Percentiles rank a stretch among this genome's conserved stretches.
phyloP scores from a whole-genome alignment of 108 stramenopile species.

The Bacterosira constricta region DNA sequence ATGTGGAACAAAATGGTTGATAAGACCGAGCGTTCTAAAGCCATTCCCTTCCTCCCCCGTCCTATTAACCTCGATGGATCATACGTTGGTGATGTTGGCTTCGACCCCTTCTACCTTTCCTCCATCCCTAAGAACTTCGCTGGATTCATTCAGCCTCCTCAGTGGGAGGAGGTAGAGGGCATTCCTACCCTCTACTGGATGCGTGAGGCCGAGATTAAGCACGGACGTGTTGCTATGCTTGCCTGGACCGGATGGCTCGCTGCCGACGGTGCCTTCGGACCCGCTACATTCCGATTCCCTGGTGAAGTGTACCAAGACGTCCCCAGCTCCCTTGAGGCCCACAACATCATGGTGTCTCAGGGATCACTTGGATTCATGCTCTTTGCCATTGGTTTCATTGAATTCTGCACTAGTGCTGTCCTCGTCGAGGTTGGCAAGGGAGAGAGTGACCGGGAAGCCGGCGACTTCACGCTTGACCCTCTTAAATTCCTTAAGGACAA shows the following conservation, averaged over 20 bases:
- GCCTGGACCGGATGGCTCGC: constrained; percentile 91
- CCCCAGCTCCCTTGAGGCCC: constrained; percentile 84
- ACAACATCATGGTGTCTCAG: constrained; percentile 77
- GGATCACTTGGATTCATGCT: constrained; percentile 87
- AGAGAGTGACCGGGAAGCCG: constrained; percentile 88
- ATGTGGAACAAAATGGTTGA: constrained; percentile 91
- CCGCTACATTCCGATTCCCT: constrained; percentile 81
- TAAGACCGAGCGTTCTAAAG: constrained; percentile 72
- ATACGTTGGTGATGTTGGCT: constrained; percentile 90
- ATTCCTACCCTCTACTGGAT: constrained; percentile 90
- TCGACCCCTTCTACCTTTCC: constrained; percentile 93
- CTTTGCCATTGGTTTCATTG: constrained; percentile 69
- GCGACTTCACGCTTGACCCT: constrained; percentile 89
- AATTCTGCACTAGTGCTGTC: constrained; percentile 77
- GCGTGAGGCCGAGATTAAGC: constrained; percentile 91
- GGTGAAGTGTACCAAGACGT: constrained; percentile 75
- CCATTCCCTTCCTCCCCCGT: constrained; percentile 86
- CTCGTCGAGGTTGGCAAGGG: constrained; percentile 92
- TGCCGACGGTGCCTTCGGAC: constrained; percentile 79
- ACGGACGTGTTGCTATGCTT: constrained; percentile 87
- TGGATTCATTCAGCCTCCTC: constrained; percentile 91
- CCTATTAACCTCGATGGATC: constrained; percentile 88
- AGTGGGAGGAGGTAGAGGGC: constrained; percentile 83
- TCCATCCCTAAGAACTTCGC: constrained; percentile 91
- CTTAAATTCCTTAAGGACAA: constrained; percentile 85